Evolutionary conservation across 495 filamentous ascomycete species (phyloP), one percentile per base, ranked within the genome.

Genomic region (Penicillium pancosmium): DNA sequence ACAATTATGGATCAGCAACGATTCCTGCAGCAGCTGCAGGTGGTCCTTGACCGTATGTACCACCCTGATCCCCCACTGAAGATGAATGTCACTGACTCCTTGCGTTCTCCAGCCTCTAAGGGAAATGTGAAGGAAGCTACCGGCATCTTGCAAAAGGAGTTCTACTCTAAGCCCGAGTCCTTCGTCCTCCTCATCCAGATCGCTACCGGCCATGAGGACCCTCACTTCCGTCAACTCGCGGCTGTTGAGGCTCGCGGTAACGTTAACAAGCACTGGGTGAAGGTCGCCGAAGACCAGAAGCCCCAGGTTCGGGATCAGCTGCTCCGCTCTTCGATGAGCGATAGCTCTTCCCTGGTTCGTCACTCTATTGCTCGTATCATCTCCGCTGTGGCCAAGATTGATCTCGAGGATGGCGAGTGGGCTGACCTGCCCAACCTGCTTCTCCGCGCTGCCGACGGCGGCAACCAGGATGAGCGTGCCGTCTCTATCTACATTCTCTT

Each of bases 401-500:
- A 98, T 72, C 81, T 97, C 54, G 83, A 90, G 63, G 86, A 95
- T 67, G 89, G 88, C 49, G 85, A 96, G 75, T 98, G 94, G 94
- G 72, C 75, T 46, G 90, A 95, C 36, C 81, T 98, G 35, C 84
- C 93, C 43, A 82, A 85, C 59, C 80, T 89, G 53, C 83, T 97
- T 38, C 78, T 88, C 56, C 86, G 85, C 63, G 89, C 92, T 33
- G 86, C 88, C 34, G 86, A 79, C 57, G 91, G 84, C 62, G 74
- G 79, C 41, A 87, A 88, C 60, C 84, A 90, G 48, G 81, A 82
- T 31, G 90, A 97, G 74, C 87, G 95, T 50, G 92, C 95, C 65
- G 91, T 98, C 36, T 91, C 88, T 44, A 85, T 92, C 58, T 98
- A 94, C 74, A 91, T 98, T 61, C 86, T 98, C 51, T 97, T 85